These are phyloP conservation scores for Isoetes engelmannii DNA, from an alignment of 83 land plant genomes.

Conservation along the genomic window DNA sequence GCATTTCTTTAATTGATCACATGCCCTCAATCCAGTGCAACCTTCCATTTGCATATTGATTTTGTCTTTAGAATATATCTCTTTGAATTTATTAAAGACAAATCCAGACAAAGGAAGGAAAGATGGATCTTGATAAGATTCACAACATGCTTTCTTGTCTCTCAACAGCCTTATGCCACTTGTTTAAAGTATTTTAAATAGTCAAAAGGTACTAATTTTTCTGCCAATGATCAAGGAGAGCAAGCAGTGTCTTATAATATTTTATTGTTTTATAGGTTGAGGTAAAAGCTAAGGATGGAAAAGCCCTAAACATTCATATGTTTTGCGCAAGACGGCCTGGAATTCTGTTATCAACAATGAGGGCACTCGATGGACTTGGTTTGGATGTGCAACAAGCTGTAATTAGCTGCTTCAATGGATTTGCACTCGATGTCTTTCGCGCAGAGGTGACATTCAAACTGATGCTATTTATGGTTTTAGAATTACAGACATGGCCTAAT, in stretches of 20 bases:
- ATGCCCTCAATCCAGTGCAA: too few relatives aligned
- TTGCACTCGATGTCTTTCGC: conserved; percentile 29
- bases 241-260: background rate
- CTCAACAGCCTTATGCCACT: too few relatives aligned
- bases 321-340: conserved; percentile 32
- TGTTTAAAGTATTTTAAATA: too few relatives aligned
- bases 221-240: background rate
- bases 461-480: background rate
- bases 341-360: conserved; percentile 30
- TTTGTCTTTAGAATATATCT: too few relatives aligned
- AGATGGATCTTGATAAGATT: too few relatives aligned
- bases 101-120: too few relatives aligned
- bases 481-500: background rate
- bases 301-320: conserved; percentile 31
- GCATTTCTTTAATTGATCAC: too few relatives aligned
- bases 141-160: too few relatives aligned
- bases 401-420: conserved; percentile 41
- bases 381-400: conserved; percentile 38
- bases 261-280: conserved; percentile 18
- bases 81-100: too few relatives aligned
- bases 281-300: conserved; percentile 24
- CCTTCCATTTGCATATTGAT: too few relatives aligned
- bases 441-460: conserved; percentile 22
- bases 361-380: conserved; percentile 30
- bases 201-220: too few relatives aligned